Conservation (phyloP, 306 rosid genomes). For the Vicia villosa region DNA sequence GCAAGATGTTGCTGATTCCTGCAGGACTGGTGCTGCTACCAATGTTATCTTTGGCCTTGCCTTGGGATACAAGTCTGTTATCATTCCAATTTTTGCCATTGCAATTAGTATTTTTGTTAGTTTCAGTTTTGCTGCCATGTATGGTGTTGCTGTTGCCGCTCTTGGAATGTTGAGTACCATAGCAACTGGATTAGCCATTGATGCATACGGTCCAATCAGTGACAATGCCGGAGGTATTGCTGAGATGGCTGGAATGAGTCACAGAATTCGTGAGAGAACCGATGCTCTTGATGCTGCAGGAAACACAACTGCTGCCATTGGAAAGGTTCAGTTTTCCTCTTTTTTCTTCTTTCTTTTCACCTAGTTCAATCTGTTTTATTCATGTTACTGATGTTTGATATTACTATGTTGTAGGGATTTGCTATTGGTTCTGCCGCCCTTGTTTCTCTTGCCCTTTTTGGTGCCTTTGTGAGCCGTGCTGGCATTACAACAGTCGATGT, state of each 20-base stretch:
- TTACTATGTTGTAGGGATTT: conserved; percentile 61
- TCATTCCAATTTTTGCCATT: conserved; percentile 92
- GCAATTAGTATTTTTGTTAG: conserved; percentile 77
- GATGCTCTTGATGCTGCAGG: conserved; percentile 93
- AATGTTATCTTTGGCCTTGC: too few species aligned
- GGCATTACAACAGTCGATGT: conserved; percentile 71
- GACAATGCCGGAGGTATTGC: conserved; percentile 98
- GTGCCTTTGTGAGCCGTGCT: conserved; percentile 97
- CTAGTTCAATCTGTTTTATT: background rate
- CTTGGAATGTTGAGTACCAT: conserved; percentile 96
- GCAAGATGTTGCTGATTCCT: too few species aligned
- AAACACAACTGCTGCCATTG: conserved; percentile 69
- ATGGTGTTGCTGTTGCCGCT: conserved; percentile 90
- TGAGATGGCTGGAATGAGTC: conserved; percentile 99
- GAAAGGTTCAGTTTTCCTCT: conserved; percentile 61
- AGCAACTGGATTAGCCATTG: conserved; percentile 91
- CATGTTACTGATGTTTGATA: conserved; percentile 20
- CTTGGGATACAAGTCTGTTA: conserved; percentile 30
- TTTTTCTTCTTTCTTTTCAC: background rate
- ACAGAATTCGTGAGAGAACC: conserved; percentile 87
- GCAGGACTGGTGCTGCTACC: too few species aligned
- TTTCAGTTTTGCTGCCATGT: conserved; percentile 42
- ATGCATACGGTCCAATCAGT: conserved; percentile 95
- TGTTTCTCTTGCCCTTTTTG: conserved; percentile 96
- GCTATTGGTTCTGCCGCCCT: conserved; percentile 97